Conservation (phyloP, 306 rosid genomes). For the Cucurbita moschata region DNA sequence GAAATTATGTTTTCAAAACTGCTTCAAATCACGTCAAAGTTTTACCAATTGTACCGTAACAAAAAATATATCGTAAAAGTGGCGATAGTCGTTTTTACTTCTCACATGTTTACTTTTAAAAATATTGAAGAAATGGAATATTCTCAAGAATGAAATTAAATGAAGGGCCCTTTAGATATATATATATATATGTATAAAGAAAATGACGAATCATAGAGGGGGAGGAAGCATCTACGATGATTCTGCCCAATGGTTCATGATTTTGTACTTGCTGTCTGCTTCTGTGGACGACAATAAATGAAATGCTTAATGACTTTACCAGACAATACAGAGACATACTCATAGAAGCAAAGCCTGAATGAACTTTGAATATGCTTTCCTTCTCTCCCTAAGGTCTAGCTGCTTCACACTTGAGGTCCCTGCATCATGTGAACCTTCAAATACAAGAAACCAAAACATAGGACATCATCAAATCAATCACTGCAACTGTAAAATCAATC, state of each 20-base stretch:
- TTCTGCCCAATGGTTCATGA: not conserved
- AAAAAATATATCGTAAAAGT: too few species aligned
- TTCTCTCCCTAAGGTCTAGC: not conserved
- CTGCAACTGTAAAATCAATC: not conserved
- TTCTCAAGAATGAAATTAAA: not conserved
- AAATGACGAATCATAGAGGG: not conserved
- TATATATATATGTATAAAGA: not conserved
- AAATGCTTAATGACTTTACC: not conserved
- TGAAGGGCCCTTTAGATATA: not conserved
- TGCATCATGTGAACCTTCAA: not conserved
- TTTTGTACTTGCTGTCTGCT: conserved; percentile 8
- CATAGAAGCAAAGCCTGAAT: conserved; percentile 2
- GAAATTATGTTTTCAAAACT: too few species aligned
- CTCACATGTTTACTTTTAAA: too few species aligned
- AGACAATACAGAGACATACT: not conserved
- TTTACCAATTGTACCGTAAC: too few species aligned
- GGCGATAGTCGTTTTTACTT: too few species aligned
- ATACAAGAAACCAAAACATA: not conserved
- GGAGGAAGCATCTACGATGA: not conserved
- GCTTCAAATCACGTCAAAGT: too few species aligned
- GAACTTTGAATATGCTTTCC: not conserved
- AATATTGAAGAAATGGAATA: not conserved
- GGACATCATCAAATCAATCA: not conserved
- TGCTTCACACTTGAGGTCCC: not conserved
- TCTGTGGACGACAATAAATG: conserved; percentile 6